Conservation (phyloP, 495 filamentous ascomycete genomes). For the Aspergillus sclerotioniger region DNA sequence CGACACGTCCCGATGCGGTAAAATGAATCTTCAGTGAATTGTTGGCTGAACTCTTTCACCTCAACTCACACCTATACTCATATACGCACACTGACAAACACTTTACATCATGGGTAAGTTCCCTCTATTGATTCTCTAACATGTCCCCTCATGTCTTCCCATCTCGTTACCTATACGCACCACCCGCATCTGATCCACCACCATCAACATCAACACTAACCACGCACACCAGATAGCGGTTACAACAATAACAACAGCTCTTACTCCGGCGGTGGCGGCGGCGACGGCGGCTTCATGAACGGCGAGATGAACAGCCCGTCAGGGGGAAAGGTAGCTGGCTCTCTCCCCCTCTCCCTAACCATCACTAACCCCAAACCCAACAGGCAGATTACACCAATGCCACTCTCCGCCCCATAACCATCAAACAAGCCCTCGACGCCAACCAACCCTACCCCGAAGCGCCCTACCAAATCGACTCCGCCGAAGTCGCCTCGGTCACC, state of each 20-base stretch:
- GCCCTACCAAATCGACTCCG: conserved; percentile 74
- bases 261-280: conserved; percentile 60
- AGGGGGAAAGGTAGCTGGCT: conserved; percentile 37
- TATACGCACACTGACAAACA: conserved; percentile 7
- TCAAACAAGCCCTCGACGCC: conserved; percentile 88
- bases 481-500: conserved; percentile 61
- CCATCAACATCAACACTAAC: not conserved
- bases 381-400: conserved; percentile 53
- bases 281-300: conserved; percentile 68
- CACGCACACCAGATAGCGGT: conserved; percentile 24
- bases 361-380: not conserved
- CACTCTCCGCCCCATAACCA: conserved; percentile 85
- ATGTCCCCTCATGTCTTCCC: not conserved
- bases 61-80: not conserved
- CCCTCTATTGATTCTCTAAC: too few species aligned
- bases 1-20: conserved; percentile 46
- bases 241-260: conserved; percentile 50
- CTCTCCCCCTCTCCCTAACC: not conserved
- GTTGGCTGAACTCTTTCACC: not conserved
- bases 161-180: not conserved
- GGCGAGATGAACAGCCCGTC: conserved; percentile 49
- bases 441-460: conserved; percentile 69
- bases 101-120: conserved; percentile 33
- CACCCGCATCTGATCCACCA: not conserved
- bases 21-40: conserved; percentile 28